Evolutionary conservation across 176 grass and related monocot genomes (phyloP).

Genomic region (Microstegium vimineum): DNA sequence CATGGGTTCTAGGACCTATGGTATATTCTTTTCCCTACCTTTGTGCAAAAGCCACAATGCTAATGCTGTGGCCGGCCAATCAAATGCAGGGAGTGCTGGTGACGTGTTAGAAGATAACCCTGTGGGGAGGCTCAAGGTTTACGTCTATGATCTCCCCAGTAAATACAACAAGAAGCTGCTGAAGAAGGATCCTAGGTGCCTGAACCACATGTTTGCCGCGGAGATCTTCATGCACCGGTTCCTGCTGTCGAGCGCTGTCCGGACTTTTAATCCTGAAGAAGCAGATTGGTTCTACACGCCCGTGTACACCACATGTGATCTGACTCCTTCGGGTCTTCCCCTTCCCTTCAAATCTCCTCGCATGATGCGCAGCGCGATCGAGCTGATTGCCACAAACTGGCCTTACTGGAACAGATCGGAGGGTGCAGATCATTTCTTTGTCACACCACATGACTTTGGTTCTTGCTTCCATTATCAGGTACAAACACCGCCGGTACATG

Average conservation of each 20-base stretch:
- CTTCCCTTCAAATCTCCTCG: conserved; percentile 77
- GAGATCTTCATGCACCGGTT: conserved; percentile 95
- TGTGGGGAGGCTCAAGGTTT: conserved; percentile 84
- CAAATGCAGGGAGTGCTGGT: conserved; percentile 73
- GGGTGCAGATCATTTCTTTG: conserved; percentile 95
- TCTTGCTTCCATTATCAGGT: conserved; percentile 98
- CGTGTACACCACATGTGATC: conserved; percentile 79
- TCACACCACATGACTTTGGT: conserved; percentile 90
- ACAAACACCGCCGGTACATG: conserved; percentile 12
- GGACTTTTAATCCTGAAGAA: conserved; percentile 73
- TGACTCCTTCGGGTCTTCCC: conserved; percentile 70
- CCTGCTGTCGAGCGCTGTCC: conserved; percentile 69
- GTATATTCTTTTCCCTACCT: conserved; percentile 30
- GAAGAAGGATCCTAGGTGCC: conserved; percentile 78
- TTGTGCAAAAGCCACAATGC: conserved; percentile 27
- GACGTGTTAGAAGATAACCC: conserved; percentile 86
- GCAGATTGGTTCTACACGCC: conserved; percentile 92
- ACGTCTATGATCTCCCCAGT: conserved; percentile 71
- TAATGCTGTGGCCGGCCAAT: conserved; percentile 17
- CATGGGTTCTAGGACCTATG: conserved; percentile 7
- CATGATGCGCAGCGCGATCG: conserved; percentile 83
- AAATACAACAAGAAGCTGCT: conserved; percentile 88
- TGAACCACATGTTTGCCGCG: conserved; percentile 89
- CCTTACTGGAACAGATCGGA: conserved; percentile 90
- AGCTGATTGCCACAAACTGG: conserved; percentile 74